Conservation (phyloP, 768 basidiomycete species). For the button mushroom (Agaricus bisporus) region DNA sequence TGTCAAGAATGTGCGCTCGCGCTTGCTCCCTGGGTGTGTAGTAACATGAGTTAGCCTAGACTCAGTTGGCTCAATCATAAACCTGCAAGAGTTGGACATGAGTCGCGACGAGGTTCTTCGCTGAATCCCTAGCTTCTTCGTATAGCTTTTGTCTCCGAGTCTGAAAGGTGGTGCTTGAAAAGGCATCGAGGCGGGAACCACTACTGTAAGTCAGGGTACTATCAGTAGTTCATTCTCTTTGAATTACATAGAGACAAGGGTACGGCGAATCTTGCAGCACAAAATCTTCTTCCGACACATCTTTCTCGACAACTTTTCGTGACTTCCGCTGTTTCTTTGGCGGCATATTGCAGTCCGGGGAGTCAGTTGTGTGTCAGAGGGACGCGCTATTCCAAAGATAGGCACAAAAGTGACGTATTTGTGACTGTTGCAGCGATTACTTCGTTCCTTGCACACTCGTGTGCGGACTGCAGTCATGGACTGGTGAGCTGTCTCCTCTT, state of each 20-base stretch:
- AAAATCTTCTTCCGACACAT: neutral
- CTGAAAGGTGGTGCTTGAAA: constrained; percentile 14
- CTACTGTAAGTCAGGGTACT: too few species aligned
- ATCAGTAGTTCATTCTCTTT: neutral
- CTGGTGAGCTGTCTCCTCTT: neutral
- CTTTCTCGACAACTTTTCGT: neutral
- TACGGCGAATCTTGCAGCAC: neutral
- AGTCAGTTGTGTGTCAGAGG: too few species aligned
- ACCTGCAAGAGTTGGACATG: constrained; percentile 5
- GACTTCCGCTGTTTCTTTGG: neutral
- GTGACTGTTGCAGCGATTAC: neutral
- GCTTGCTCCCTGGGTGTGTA: constrained; percentile 23
- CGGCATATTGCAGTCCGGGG: neutral
- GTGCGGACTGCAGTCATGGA: constrained; percentile 1
- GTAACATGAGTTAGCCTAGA: neutral
- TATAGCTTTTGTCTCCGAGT: constrained; percentile 28
- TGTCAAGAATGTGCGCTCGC: constrained; percentile 18
- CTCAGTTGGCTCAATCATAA: neutral
- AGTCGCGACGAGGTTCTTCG: constrained; percentile 19
- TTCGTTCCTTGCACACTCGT: neutral
- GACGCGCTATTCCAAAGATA: neutral
- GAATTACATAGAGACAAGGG: neutral
- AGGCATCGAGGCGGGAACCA: too few species aligned
- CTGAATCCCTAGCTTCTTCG: constrained; percentile 24
- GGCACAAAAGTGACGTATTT: neutral